Percentiles rank a stretch among this genome's conserved stretches.
Evolutionary conservation across 2,329 filamentous ascomycete genomes (phyloP).

Genomic region (Phoma sp.): DNA sequence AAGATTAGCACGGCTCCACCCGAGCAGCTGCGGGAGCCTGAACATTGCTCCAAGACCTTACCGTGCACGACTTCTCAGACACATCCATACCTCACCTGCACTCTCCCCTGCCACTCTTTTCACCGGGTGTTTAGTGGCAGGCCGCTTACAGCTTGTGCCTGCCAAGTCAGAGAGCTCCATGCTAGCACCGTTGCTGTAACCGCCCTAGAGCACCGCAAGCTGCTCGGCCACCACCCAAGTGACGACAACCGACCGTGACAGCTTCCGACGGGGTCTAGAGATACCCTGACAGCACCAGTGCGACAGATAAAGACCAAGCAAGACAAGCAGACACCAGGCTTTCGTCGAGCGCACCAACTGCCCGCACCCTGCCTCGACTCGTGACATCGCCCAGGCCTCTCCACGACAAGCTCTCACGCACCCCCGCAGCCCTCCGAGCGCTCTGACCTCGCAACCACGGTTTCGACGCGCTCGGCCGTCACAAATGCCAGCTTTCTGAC

Average conservation of each 20-base stretch:
- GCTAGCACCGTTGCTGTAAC: conserved; percentile 28
- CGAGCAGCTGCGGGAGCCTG: conserved; percentile 21
- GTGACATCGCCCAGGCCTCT: conserved; percentile 33
- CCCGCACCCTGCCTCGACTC: conserved; percentile 22
- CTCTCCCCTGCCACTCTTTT: neutral
- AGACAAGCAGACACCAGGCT: neutral
- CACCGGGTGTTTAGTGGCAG: conserved; percentile 9
- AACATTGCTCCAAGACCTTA: conserved; percentile 2
- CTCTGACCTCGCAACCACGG: neutral
- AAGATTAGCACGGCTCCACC: conserved; percentile 26
- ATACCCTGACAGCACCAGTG: neutral
- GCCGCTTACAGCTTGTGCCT: conserved; percentile 23
- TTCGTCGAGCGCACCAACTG: conserved; percentile 6
- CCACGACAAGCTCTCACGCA: conserved; percentile 17
- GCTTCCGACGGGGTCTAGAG: neutral
- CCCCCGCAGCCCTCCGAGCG: conserved; percentile 7
- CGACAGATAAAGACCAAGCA: neutral
- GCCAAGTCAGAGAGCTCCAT: conserved; percentile 31
- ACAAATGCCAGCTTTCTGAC: conserved; percentile 27
- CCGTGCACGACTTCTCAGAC: conserved; percentile 5
- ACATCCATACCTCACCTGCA: neutral
- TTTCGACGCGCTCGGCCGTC: conserved; percentile 9
- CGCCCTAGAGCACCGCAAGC: conserved; percentile 12
- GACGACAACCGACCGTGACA: conserved; percentile 2
- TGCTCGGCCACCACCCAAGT: conserved; percentile 12